Conservation (phyloP, 2,329 filamentous ascomycete species). For the Exophiala sp. region DNA sequence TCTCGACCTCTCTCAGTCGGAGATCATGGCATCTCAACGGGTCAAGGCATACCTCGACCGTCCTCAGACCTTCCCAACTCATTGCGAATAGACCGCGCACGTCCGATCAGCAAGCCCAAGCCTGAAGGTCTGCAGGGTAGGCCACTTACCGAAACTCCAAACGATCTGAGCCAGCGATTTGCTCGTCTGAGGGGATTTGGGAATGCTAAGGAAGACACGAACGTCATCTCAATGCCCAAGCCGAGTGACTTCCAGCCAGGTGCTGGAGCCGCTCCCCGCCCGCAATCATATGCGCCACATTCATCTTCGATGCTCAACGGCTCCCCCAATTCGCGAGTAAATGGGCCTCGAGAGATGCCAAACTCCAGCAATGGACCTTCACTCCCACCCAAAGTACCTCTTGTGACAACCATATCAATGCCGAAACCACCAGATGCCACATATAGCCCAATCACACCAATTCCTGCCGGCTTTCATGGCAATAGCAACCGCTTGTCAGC, state of each 20-base stretch:
- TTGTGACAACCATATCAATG: slow-evolving; percentile 35
- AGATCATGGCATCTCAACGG: background rate
- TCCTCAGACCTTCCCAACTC: slow-evolving; percentile 18
- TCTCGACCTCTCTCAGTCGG: slow-evolving; percentile 4
- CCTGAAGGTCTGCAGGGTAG: slow-evolving; percentile 25
- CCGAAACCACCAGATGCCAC: slow-evolving; percentile 48
- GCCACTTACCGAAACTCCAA: slow-evolving; percentile 18
- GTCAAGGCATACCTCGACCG: slow-evolving; percentile 1
- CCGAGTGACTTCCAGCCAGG: slow-evolving; percentile 21
- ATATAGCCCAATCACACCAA: slow-evolving; percentile 45
- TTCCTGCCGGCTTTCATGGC: slow-evolving; percentile 36
- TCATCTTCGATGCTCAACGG: slow-evolving; percentile 27
- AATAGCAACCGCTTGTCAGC: slow-evolving; percentile 41
- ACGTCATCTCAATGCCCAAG: slow-evolving; percentile 22
- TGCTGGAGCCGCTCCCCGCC: slow-evolving; percentile 6
- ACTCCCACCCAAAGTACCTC: slow-evolving; percentile 44
- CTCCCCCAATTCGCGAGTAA: slow-evolving; percentile 30
- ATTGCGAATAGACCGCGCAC: slow-evolving; percentile 21
- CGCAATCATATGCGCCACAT: slow-evolving; percentile 25
- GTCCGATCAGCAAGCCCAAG: slow-evolving; percentile 25
- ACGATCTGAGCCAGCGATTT: slow-evolving; percentile 28
- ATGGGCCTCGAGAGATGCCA: slow-evolving; percentile 45
- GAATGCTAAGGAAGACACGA: slow-evolving; percentile 5
- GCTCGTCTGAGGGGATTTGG: slow-evolving; percentile 26
- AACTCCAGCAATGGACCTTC: slow-evolving; percentile 28